Evolutionary conservation across 495 filamentous ascomycete genomes (phyloP).

Genomic region (Tuber magnatum): DNA sequence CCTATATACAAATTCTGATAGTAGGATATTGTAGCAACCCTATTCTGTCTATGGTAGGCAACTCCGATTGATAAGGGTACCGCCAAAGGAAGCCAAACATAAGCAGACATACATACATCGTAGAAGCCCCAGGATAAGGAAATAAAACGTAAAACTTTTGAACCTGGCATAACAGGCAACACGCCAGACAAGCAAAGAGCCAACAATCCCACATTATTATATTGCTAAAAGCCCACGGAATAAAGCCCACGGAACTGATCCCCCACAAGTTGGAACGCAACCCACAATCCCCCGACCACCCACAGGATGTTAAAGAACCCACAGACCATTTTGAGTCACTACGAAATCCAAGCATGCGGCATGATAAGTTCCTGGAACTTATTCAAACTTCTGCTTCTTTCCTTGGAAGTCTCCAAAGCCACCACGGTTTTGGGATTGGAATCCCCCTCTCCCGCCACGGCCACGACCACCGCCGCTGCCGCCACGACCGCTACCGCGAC

Average conservation of each 20-base stretch:
- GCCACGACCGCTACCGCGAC: conserved; percentile 48
- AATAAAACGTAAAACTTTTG: neutral
- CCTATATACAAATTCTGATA: neutral
- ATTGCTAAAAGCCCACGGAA: too few species aligned
- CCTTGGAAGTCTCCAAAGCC: conserved; percentile 81
- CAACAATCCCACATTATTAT: neutral
- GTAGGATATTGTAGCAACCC: neutral
- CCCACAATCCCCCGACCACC: neutral
- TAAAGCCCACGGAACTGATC: neutral
- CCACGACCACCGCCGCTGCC: conserved; percentile 41
- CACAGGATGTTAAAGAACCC: neutral
- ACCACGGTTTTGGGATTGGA: conserved; percentile 57
- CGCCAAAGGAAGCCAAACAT: neutral
- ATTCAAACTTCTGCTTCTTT: conserved; percentile 83
- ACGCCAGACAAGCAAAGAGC: neutral
- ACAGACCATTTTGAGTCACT: neutral
- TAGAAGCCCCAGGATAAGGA: neutral
- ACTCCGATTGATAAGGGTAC: neutral
- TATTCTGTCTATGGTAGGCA: neutral
- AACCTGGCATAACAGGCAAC: neutral
- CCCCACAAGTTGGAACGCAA: neutral
- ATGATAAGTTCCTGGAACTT: neutral
- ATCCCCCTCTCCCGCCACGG: conserved; percentile 41
- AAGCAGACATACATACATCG: neutral
- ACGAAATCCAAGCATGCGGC: neutral